Base-by-base conservation (phyloP, 1,284 basidiomycete genomes). In the Malassezia japonica region DNA sequence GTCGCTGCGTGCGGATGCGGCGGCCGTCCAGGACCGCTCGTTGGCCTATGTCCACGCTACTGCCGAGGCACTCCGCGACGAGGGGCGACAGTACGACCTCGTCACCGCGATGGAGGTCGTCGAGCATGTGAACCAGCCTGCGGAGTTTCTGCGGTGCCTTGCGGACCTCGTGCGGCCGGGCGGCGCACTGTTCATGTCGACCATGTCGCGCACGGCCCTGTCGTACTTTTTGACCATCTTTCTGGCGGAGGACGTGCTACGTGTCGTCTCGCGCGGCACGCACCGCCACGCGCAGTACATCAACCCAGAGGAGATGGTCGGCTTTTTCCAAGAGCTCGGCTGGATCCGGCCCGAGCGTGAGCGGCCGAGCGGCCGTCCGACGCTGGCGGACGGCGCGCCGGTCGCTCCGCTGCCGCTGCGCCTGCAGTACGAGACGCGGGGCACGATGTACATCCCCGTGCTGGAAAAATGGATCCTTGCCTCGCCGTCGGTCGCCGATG, bases 101-200 rank as follows among this genome's bases (percentile, higher is more conserved):
- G 90, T 99, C 13, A 94, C 89, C 72, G 86, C 89, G 9, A 90
- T 98, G 89, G 94, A 99, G 72, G 91, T 99, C 15, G 72, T 99
- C 36, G 94, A 99, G 76, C 94, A 99, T 69, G 94, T 99, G 53
- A 85, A 94, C 68, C 83, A 90, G 62, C 92, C 94, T 0, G 78
- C 81, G 10, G 79, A 80, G 6, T 99, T 99, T 74, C 53, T 72
- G 13, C 59, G 62, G 18, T 60, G 55, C 15, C 59, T 70, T 37
- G 59, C 56, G 16, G n/a, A 36, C 6, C 59, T 72, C 27, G 52
- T 70, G 40, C 66, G 64, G 85, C 92, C 94, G 3, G 91, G 90
- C 8, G 94, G 94, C 1, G 88, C 95, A 68, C 79, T 99, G 9
- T 86, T 96, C 75, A 78, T 99, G 36, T 94, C 89, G 3, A 98